Evolutionary conservation across 2,329 filamentous ascomycete species (phyloP).

Genomic region (Raffaelea arxii): DNA sequence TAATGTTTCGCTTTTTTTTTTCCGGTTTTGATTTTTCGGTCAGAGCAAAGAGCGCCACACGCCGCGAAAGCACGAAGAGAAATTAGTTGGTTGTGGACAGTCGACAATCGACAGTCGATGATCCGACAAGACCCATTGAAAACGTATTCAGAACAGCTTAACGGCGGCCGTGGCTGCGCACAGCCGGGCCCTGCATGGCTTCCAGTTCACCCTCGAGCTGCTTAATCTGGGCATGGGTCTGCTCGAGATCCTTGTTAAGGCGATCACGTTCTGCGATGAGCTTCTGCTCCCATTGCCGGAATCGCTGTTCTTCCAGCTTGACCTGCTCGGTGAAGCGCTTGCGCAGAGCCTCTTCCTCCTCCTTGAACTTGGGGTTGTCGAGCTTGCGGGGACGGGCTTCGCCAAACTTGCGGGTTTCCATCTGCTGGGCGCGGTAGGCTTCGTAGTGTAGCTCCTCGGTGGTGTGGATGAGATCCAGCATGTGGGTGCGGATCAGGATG

Average conservation of each 20-base stretch:
- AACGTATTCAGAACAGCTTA: too few species aligned
- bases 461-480: constrained; percentile 99
- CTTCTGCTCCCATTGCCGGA: constrained; percentile 99
- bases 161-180: constrained; percentile 86
- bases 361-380: constrained; percentile 99
- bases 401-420: constrained; percentile 99
- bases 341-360: constrained; percentile 94
- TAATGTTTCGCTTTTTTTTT: not conserved
- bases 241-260: constrained; percentile 98
- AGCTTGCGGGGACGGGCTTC: constrained; percentile 95
- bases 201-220: constrained; percentile 88
- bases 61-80: too few species aligned
- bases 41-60: too few species aligned
- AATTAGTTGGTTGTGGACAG: not conserved
- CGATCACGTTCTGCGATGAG: constrained; percentile 97
- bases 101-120: too few species aligned
- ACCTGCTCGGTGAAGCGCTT: constrained; percentile 99
- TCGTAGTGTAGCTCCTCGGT: constrained; percentile 99
- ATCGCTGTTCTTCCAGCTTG: constrained; percentile 99
- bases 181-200: constrained; percentile 79
- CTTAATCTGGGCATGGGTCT: constrained; percentile 92
- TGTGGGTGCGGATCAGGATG: constrained; percentile 99
- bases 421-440: constrained; percentile 96
- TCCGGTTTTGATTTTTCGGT: not conserved
- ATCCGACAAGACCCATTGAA: too few species aligned